Base-by-base conservation (phyloP, 257 asterid genomes). In the Voacanga thouarsii region DNA sequence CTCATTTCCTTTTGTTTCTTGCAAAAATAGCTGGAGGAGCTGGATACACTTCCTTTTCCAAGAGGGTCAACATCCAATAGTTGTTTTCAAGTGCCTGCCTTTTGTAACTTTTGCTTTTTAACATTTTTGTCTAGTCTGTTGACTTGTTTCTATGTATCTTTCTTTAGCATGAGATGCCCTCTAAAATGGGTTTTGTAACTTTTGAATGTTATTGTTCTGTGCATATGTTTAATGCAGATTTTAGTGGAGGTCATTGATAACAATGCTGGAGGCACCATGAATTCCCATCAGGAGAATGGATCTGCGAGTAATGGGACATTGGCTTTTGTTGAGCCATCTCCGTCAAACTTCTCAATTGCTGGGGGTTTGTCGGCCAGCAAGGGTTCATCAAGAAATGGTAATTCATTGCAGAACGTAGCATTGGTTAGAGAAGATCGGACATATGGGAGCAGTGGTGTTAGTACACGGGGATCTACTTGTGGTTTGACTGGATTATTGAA, bases 401-500 rank as follows among this genome's bases (percentile, higher is more conserved):
- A 84, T 82, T 81, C 89, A 74, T 79, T 81, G 69, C 97, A 89
- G 82, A 84, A 85, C 82, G 63, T 81, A 74, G 79, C 77, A 61
- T 60, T 82, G 5, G 85, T 82, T 80, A 77, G 71, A 76, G 88
- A 88, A 82, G 97, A 93, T 71, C 91, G 81, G 90, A 85, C 94
- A 30, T 86, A 83, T 81, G 97, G 92, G 75, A 86, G 90, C 53
- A 80, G 88, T 80, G 97, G 99, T 79, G 94, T 93, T 84, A 89
- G 90, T 83, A 96, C 99, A 70, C 86, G 99, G 88, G 97, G 99
- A 69, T 89, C 97, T 82, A 73, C 97, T 77, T 89, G 90, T 85
- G 99, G 98, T 81, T 93, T 96, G 84, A 93, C 90, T 83, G 99
- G 99, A 65, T 84, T 96, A 87, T 60, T 92, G 89, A 96, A 96